Conservation (phyloP, 2,329 filamentous ascomycete species). For the Aspergillus sp. region DNA sequence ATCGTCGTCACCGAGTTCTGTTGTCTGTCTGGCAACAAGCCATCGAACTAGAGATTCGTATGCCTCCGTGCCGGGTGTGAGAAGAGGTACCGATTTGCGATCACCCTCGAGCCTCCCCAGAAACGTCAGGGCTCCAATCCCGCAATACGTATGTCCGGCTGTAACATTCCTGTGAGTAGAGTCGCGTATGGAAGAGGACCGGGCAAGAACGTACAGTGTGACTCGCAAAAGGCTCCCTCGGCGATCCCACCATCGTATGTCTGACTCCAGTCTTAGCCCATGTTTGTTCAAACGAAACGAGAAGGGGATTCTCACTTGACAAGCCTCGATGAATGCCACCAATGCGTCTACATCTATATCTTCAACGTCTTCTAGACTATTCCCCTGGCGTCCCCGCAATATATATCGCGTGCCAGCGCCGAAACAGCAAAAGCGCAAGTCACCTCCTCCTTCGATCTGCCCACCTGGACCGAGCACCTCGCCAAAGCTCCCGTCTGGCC, state of each 20-base stretch:
- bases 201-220: slow-evolving; percentile 62
- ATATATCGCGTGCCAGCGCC: slow-evolving; percentile 81
- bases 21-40: slow-evolving; percentile 64
- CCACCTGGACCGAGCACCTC: slow-evolving; percentile 66
- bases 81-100: slow-evolving; percentile 16
- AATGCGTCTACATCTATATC: slow-evolving; percentile 75
- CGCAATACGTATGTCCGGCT: slow-evolving; percentile 92
- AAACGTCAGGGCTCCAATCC: slow-evolving; percentile 72
- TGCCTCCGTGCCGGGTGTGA: slow-evolving; percentile 26
- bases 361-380: slow-evolving; percentile 54
- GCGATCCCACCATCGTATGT: slow-evolving; percentile 83
- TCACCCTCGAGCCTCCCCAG: slow-evolving; percentile 60
- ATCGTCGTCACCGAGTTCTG: slow-evolving; percentile 51
- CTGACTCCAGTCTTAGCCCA: slow-evolving; percentile 43
- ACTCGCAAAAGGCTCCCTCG: slow-evolving; percentile 74
- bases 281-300: neutral
- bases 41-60: slow-evolving; percentile 49
- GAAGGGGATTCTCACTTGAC: slow-evolving; percentile 48
- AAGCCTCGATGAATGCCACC: slow-evolving; percentile 66
- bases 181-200: slow-evolving; percentile 1
- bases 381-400: slow-evolving; percentile 61
- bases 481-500: slow-evolving; percentile 84
- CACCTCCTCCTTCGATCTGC: slow-evolving; percentile 70
- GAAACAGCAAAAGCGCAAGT: slow-evolving; percentile 86
- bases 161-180: slow-evolving; percentile 6